Conservation (phyloP, 2,329 filamentous ascomycete genomes). For the Tolypocladium endophyticum region DNA sequence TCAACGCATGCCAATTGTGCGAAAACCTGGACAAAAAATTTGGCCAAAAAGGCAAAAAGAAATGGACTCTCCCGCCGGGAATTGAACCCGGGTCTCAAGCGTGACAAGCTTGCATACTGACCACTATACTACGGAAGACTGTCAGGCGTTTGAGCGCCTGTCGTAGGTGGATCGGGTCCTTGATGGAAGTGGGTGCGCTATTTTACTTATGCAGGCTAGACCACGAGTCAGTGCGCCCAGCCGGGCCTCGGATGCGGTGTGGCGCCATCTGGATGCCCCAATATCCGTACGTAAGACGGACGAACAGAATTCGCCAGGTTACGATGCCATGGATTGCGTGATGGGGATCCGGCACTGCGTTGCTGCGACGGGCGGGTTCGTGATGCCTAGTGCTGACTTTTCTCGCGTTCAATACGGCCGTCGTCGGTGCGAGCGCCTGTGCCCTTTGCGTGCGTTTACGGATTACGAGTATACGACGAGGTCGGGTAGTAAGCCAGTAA, state of each 20-base stretch:
- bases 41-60: not conserved
- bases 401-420: not conserved
- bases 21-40: no score
- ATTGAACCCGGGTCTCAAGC: constrained; percentile 6
- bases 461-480: not conserved
- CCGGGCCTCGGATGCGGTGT: not conserved
- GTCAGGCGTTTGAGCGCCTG: constrained; percentile 6
- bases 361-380: not conserved
- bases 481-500: not conserved
- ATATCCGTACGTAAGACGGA: not conserved
- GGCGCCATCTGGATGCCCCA: not conserved
- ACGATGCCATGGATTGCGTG: not conserved
- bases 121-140: constrained; percentile 9
- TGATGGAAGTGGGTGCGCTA: not conserved
- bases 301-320: not conserved
- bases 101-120: constrained; percentile 7
- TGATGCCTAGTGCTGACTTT: not conserved
- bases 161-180: constrained; percentile 8
- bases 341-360: not conserved
- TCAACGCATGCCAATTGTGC: no score
- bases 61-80: constrained; percentile 5
- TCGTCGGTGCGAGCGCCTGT: not conserved
- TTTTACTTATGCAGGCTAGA: not conserved
- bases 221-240: not conserved
- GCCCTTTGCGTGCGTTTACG: not conserved